These are phyloP conservation scores for Rhodotorula sp. DNA, from an alignment of 1,284 basidiomycete species.

Conservation along the genomic window DNA sequence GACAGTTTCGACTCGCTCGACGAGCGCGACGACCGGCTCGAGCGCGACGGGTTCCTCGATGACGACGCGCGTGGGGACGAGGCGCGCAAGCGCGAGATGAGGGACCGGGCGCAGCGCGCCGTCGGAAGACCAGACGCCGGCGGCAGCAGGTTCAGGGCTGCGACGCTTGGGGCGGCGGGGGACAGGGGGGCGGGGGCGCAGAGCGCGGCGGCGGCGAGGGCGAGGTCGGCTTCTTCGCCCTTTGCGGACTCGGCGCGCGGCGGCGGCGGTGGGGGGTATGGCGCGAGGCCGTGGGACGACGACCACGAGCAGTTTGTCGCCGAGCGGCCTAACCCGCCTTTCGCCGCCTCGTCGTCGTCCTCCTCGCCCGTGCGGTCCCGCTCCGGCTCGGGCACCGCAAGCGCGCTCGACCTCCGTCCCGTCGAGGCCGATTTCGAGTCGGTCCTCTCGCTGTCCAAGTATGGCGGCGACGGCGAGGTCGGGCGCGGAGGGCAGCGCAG, in stretches of 20 bases:
- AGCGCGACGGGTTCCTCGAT: not conserved
- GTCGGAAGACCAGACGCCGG: too few relatives aligned
- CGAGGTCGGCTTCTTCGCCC: not conserved
- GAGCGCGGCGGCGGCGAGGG: not conserved
- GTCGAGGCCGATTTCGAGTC: constrained; percentile 32
- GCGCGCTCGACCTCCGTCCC: constrained; percentile 27
- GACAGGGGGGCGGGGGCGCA: not conserved
- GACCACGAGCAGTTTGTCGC: constrained; percentile 30
- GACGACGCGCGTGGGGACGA: too few relatives aligned
- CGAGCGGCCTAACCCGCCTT: too few relatives aligned
- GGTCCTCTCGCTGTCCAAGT: constrained; percentile 8
- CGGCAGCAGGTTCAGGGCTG: not conserved
- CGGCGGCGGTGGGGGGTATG: not conserved
- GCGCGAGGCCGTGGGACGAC: constrained; percentile 31
- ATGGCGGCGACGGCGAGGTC: constrained; percentile 17
- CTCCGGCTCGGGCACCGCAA: not conserved
- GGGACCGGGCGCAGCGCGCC: too few relatives aligned
- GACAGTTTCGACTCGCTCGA: constrained; percentile 34
- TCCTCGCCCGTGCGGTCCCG: not conserved
- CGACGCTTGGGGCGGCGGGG: not conserved
- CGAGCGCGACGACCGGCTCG: constrained; percentile 10
- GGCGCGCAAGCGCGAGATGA: too few relatives aligned
- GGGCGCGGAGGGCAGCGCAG: not conserved
- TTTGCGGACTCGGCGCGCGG: not conserved
- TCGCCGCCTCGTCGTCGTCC: not conserved